Evolutionary conservation across 106 monocot species (phyloP).

Genomic region (Gastrodia elata): DNA sequence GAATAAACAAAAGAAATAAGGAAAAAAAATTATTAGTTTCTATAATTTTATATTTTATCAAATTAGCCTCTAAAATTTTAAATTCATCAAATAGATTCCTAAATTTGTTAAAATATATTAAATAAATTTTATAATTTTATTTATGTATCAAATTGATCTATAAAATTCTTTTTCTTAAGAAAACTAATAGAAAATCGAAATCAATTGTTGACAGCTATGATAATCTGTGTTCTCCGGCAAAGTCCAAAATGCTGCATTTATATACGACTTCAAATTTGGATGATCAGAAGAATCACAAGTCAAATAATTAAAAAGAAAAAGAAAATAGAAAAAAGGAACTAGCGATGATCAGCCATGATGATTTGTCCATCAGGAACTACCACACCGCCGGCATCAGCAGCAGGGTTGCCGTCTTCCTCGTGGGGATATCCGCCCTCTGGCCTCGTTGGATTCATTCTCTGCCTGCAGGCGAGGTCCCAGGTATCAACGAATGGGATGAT

Average conservation of each 20-base stretch:
- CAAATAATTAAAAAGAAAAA: too few species aligned
- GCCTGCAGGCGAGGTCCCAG: constrained; percentile 75
- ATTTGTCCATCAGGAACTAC: constrained; percentile 29
- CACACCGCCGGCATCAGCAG: constrained; percentile 18
- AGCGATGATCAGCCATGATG: constrained; percentile 64
- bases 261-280: too few species aligned
- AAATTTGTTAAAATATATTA: neutral
- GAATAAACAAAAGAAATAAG: neutral
- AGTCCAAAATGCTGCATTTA: too few species aligned
- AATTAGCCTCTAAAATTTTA: neutral
- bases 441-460: constrained; percentile 58
- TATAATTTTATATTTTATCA: neutral
- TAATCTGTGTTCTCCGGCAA: too few species aligned
- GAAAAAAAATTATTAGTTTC: too few species aligned
- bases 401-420: constrained; percentile 38
- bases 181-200: too few species aligned
- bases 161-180: neutral
- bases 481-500: constrained; percentile 50
- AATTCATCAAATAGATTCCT: neutral
- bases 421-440: constrained; percentile 65
- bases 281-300: too few species aligned
- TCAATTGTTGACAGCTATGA: too few species aligned
- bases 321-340: too few species aligned
- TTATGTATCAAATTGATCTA: neutral
- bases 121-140: neutral